Evolutionary conservation across 352 stramenopile genomes (phyloP), one percentile per base, ranked within the genome.

Genomic region (Pythium sp.): DNA sequence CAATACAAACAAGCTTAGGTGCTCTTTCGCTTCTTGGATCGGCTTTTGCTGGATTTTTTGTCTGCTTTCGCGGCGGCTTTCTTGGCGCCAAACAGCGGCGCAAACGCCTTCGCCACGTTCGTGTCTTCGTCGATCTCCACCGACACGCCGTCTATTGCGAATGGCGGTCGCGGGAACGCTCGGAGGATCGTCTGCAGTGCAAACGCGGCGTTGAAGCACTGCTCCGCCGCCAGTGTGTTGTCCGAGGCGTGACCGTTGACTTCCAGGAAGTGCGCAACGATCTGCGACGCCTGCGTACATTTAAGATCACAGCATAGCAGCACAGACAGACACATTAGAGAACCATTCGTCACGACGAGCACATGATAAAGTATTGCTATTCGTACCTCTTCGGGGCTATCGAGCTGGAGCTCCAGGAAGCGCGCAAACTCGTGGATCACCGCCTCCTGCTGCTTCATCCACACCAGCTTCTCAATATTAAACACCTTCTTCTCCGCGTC

Each of bases 131-230:
- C 69, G 28, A 91, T 77, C 49, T 90, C 73, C 20, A 92, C 58
- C 20, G 73, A 51, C n/a, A 68, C 69, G 18, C 75, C 80, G 51
- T 67, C 67, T 64, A 92, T 71, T 67, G 84, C 78, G 69, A 92
- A 72, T 5, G 75, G 79, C 24, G 78, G 75, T 1, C 62, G 75
- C 14, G 84, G 84, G 65, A 94, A 92, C 47, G 84, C 86, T 53
- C 80, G 74, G 22, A 94, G 60, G n/a, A 93, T 57, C 20, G 85
- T 91, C 65, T 94, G 86, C 24, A 94, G 71, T 0, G 86, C 82
- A 61, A 94, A 94, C 20, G 84, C 86, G 54, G 83, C 80, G 68
- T 86, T 91, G 59, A 92, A 89, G 65, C 82, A 91, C 75, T 93
- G 82, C 71, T 94, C 76, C 8, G 82, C 86, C 18, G 70, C 49